phyloP scores from a whole-genome alignment of 2,329 filamentous ascomycete genomes.

The Phialophora macrospora region DNA sequence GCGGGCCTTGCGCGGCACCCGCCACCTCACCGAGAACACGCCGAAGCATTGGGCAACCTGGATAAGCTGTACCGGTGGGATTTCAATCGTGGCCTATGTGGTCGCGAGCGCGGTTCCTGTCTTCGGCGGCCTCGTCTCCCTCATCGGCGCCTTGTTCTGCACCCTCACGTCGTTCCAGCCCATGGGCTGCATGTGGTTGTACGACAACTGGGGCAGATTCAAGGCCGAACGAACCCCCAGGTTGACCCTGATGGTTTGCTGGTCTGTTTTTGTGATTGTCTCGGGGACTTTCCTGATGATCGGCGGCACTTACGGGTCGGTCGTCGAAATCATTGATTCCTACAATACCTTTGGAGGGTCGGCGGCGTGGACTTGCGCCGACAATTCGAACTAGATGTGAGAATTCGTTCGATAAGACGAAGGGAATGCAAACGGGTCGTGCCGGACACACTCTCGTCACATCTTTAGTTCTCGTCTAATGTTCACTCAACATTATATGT shows the following conservation, averaged over 20 bases:
- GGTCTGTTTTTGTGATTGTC: slow-evolving; percentile 50
- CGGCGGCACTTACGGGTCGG: slow-evolving; percentile 52
- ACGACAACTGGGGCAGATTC: slow-evolving; percentile 53
- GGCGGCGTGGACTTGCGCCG: slow-evolving; percentile 26
- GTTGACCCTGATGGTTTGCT: slow-evolving; percentile 43
- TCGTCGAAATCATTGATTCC: slow-evolving; percentile 38
- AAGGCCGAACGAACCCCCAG: slow-evolving; percentile 45
- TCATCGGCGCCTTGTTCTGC: slow-evolving; percentile 55
- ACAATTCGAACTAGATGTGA: slow-evolving; percentile 29
- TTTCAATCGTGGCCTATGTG: slow-evolving; percentile 55
- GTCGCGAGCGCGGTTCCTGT: slow-evolving; percentile 61
- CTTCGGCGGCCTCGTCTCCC: slow-evolving; percentile 54
- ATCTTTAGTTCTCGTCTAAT: no score
- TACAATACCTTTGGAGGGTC: slow-evolving; percentile 26
- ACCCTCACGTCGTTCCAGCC: slow-evolving; percentile 57
- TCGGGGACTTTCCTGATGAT: slow-evolving; percentile 54
- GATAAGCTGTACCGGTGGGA: slow-evolving; percentile 53
- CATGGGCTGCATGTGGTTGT: slow-evolving; percentile 58
- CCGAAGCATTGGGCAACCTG: slow-evolving; percentile 60
- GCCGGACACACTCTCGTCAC: no score
- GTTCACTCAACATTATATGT: no score
- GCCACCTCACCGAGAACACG: slow-evolving; percentile 46
- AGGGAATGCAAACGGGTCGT: no score
- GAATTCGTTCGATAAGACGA: no score
- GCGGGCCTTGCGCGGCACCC: slow-evolving; percentile 44